phyloP scores from a whole-genome alignment of 345 rosid species.

The Cardiospermum halicacabum region DNA sequence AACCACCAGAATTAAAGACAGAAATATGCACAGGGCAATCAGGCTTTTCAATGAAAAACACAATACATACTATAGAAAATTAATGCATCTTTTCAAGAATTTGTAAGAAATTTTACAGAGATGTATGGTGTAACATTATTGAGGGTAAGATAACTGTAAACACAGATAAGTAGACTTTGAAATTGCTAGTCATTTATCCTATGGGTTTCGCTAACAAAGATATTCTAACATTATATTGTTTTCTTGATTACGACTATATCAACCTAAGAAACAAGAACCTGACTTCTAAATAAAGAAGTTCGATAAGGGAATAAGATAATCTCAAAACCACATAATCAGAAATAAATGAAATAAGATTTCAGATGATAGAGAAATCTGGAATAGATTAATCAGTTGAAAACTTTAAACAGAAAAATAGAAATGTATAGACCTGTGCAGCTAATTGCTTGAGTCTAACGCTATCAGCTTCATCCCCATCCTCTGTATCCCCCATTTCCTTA shows the following conservation, averaged over 20 bases:
- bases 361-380: not conserved
- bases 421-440: conserved; percentile 76
- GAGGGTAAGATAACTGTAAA: not conserved
- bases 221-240: not conserved
- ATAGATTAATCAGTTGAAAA: not conserved
- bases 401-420: not conserved
- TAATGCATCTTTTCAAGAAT: not conserved
- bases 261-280: not conserved
- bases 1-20: not conserved
- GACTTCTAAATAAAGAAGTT: not conserved
- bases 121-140: not conserved
- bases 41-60: not conserved
- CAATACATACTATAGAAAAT: not conserved
- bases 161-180: not conserved
- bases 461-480: conserved; percentile 96
- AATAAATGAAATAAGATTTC: not conserved
- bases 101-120: not conserved
- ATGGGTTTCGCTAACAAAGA: not conserved
- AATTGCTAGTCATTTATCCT: not conserved
- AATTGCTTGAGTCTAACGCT: conserved; percentile 70
- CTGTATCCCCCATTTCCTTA: conserved; percentile 93
- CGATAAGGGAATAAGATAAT: not conserved
- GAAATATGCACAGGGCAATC: not conserved
- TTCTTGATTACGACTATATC: not conserved
- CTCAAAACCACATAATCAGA: not conserved